Percentiles rank a stretch among this genome's conserved stretches.
Conservation (phyloP, 164 flowering plant genomes). For the Kingdonia uniflora region DNA sequence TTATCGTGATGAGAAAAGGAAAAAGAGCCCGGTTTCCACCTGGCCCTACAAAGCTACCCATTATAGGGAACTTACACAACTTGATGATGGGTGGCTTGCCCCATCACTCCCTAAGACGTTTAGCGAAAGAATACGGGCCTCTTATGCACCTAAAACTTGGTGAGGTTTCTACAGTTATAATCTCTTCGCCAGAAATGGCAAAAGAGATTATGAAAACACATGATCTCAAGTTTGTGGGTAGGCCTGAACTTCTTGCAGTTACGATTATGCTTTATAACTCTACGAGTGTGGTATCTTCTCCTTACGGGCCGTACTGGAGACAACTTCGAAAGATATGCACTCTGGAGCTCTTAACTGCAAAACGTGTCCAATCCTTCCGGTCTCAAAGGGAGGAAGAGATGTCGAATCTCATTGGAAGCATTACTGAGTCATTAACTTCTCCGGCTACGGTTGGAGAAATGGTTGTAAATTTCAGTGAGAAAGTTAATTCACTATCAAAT, state of each 20-base stretch:
- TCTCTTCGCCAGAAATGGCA: conserved; percentile 34
- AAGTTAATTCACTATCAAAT: conserved; percentile 3
- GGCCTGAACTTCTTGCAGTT: too few relatives aligned
- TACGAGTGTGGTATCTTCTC: conserved; percentile 2
- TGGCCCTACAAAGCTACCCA: conserved; percentile 31
- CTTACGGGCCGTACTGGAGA: conserved; percentile 41
- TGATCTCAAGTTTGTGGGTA: too few relatives aligned
- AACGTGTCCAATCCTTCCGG: conserved; percentile 23
- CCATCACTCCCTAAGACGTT: conserved; percentile 20
- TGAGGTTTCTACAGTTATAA: conserved; percentile 10
- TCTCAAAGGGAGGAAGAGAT: conserved; percentile 30
- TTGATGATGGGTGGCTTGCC: conserved; percentile 16
- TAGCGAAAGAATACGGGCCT: not conserved
- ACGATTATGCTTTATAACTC: too few relatives aligned
- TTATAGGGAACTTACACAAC: conserved; percentile 34
- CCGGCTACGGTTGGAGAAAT: not conserved
- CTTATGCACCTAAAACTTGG: too few relatives aligned
- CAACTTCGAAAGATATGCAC: conserved; percentile 11
- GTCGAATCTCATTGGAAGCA: conserved; percentile 8
- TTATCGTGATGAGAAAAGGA: not conserved
- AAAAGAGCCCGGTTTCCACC: conserved; percentile 12
- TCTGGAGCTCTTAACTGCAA: conserved; percentile 23
- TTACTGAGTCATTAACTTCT: not conserved
- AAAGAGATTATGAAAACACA: conserved; percentile 15
- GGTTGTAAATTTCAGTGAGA: conserved; percentile 14